Percentiles rank a stretch among this genome's conserved stretches.
Evolutionary conservation across 2,329 filamentous ascomycete genomes (phyloP).

Genomic region (Phaeosphaeriaceae sp.): DNA sequence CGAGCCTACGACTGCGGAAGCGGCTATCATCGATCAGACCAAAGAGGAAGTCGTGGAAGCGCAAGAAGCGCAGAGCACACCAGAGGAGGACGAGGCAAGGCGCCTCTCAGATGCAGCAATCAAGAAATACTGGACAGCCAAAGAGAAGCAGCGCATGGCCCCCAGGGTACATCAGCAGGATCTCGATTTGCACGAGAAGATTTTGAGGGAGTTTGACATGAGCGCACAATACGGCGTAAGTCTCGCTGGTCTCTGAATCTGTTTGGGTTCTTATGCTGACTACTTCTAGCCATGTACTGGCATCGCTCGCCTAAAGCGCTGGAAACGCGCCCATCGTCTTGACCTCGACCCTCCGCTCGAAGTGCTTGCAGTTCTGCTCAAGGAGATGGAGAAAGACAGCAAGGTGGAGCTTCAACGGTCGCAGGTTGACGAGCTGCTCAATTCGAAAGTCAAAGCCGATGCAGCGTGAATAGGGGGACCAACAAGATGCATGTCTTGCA

Average conservation of each 20-base stretch:
- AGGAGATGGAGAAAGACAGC: conserved; percentile 65
- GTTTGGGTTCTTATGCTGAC: conserved; percentile 12
- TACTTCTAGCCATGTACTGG: conserved; percentile 80
- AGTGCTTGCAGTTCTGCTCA: conserved; percentile 83
- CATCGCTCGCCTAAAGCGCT: conserved; percentile 79
- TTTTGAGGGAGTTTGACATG: conserved; percentile 90
- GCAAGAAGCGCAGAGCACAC: conserved; percentile 29
- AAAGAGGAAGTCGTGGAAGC: conserved; percentile 40
- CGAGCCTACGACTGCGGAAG: conserved; percentile 49
- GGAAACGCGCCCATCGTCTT: conserved; percentile 84
- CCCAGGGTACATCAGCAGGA: conserved; percentile 79
- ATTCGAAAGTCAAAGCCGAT: conserved; percentile 53
- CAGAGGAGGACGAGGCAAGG: conserved; percentile 64
- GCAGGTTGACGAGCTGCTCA: conserved; percentile 74
- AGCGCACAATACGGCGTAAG: conserved; percentile 90
- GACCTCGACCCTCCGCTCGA: conserved; percentile 88
- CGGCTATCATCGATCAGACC: conserved; percentile 48
- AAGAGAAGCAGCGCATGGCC: conserved; percentile 73
- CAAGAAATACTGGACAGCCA: conserved; percentile 75
- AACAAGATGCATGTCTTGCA: not conserved
- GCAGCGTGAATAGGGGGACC: conserved; percentile 7
- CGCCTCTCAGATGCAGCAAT: conserved; percentile 73
- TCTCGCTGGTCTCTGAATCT: not conserved
- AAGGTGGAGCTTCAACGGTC: conserved; percentile 67
- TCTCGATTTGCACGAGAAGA: conserved; percentile 78